phyloP scores from a whole-genome alignment of 106 monocot species.

The Cymbidium sinense region DNA sequence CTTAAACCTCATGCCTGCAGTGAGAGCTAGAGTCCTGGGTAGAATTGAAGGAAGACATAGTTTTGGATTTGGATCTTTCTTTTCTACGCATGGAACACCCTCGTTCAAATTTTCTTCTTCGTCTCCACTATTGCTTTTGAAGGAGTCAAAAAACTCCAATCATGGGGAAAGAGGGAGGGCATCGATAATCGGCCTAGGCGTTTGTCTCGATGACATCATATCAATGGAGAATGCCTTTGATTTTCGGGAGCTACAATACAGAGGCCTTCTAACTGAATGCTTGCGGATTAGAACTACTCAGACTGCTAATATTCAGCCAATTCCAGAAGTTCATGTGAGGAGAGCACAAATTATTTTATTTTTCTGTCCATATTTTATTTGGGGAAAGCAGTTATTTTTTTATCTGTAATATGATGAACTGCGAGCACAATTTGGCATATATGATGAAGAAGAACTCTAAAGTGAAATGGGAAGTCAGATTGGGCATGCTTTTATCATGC shows the following conservation, averaged over 20 bases:
- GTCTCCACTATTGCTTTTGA: slow-evolving; percentile 22
- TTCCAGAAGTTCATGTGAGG: no score
- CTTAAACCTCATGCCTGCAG: not conserved
- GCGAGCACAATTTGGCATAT: slow-evolving; percentile 48
- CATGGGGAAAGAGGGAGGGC: slow-evolving; percentile 35
- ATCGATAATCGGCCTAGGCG: slow-evolving; percentile 37
- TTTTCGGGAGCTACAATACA: slow-evolving; percentile 49
- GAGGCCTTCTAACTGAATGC: slow-evolving; percentile 12
- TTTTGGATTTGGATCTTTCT: no score
- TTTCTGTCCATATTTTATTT: not conserved
- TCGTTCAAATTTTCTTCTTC: slow-evolving; percentile 32
- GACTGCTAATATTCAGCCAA: slow-evolving; percentile 68
- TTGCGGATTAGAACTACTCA: slow-evolving; percentile 44
- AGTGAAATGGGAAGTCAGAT: slow-evolving; percentile 47
- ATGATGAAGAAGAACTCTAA: slow-evolving; percentile 39
- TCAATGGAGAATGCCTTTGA: slow-evolving; percentile 35
- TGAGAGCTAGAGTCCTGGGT: not conserved
- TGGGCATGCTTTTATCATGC: slow-evolving; percentile 45
- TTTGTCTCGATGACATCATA: slow-evolving; percentile 55
- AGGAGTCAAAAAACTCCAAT: slow-evolving; percentile 53
- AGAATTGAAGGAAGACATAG: not conserved
- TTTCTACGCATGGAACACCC: slow-evolving; percentile 38
- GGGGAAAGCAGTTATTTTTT: not conserved
- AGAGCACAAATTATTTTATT: not conserved
- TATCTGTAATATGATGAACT: no score